Evolutionary conservation across 768 basidiomycete species (phyloP), one percentile per base, ranked within the genome.

Genomic region (Hericium erinaceus): DNA sequence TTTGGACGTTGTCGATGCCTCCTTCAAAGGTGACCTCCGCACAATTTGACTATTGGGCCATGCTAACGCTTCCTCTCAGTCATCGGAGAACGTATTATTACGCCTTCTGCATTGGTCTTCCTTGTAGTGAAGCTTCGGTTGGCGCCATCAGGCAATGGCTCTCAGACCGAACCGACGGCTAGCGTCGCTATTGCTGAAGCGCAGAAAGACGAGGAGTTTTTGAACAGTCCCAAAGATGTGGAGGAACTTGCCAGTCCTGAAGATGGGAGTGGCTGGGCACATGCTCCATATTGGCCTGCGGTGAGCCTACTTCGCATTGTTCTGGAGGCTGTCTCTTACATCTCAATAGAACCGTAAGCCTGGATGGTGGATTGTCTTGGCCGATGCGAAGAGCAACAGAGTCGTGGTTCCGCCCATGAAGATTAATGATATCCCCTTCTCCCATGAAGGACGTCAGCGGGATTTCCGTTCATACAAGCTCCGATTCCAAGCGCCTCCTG

Each of bases 401-500:
- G 78, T 94, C 48, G 88, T 95, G 44, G 91, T 97, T 0, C 92
- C 92, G 15, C 95, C 95, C 0, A 72, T 86, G 66, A 86, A 84
- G 67, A 80, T 97, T 62, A 77, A 79, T 22, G 92, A 94, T 60
- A 80, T 97, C 13, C 93, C 93, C 0, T 78, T 73, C 51, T 75
- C 82, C 44, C 73, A 85, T 41, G 71, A 73, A 41, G 70, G 72
- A 37, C 75, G 64, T 22, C 65, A 77, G 13, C 74, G 79, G 49
- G 81, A 88, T 66, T 89, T 87, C 68, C 82, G 93, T 56, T 79
- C 84, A 16, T 95, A 92, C 77, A 92, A 91, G 71, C 73, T 97
- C 48, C 91, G 92, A 67, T 98, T 98, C 81, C 95, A 97, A 68
- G 94, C 92, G 3, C 97, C 97, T 6, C 87, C 85, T 22, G 82